A percentile compares a stretch with the other conserved stretches of the same genome.
These are phyloP conservation scores for Kwoniella dendrophila DNA, from an alignment of 768 basidiomycete genomes.

Conservation along the genomic window DNA sequence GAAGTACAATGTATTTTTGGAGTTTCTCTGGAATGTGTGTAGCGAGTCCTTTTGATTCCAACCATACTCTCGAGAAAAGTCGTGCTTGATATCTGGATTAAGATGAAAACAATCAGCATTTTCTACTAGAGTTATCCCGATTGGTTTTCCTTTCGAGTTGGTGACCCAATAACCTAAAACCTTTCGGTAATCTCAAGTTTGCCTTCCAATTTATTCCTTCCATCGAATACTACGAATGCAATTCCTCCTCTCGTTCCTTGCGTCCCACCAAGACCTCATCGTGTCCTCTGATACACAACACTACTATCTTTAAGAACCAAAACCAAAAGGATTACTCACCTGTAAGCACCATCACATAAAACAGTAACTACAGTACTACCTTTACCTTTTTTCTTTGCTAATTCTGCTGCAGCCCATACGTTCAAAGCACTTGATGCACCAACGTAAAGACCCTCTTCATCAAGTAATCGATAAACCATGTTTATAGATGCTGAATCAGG, in stretches of 20 bases:
- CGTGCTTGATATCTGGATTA: slow-evolving; percentile 73
- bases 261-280: neutral
- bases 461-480: slow-evolving; percentile 90
- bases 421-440: slow-evolving; percentile 94
- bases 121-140: too few species aligned
- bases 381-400: slow-evolving; percentile 80
- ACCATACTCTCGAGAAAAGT: slow-evolving; percentile 91
- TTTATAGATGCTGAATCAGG: slow-evolving; percentile 84
- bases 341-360: slow-evolving; percentile 92
- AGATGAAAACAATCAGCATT: neutral
- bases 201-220: too few species aligned
- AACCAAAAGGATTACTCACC: slow-evolving; percentile 58
- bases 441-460: slow-evolving; percentile 89
- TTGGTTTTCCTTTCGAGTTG: neutral
- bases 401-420: slow-evolving; percentile 87
- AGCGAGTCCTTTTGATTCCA: slow-evolving; percentile 74
- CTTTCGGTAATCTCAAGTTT: too few species aligned
- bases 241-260: neutral
- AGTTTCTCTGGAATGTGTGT: slow-evolving; percentile 78
- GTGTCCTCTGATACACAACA: neutral
- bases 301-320: neutral
- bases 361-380: slow-evolving; percentile 83
- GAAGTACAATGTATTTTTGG: slow-evolving; percentile 83
- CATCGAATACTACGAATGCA: too few species aligned
- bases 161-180: neutral